Base-by-base conservation (phyloP, 2,329 filamentous ascomycete species). In the Biscogniauxia marginata region DNA sequence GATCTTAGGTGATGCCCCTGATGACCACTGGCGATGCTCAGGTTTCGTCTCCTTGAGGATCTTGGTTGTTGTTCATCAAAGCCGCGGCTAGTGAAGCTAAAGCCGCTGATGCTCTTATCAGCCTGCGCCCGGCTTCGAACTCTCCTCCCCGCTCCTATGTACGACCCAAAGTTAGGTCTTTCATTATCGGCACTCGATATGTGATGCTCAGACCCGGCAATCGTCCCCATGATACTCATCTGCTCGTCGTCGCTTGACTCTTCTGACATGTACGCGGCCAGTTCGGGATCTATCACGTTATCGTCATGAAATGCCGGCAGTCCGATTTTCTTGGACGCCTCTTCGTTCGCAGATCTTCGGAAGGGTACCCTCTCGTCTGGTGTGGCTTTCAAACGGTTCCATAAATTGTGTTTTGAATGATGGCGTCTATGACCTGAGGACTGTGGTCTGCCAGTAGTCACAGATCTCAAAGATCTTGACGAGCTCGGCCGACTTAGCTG, bases 271-370 rank as follows among this genome's bases (percentile, higher is more conserved):
- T 96, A 99, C 30, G 91, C 90, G 4, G 93, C 93, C 53, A 99
- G 78, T 67, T 99, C 95, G 1, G 95, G 95, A 70, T 99, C 95
- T 64, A 99, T 98, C 64, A 99, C 96, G 69, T 95, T 98, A 76
- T 99, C 95, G 68, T 95, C 92, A 71, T 99, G 95, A 65, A 99
- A 98, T n/a, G 92, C 92, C 16, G 93, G 88, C 34, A 96, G 81
- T 45, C 86, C 85, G 7, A 84, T 77, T 61, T 86, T 88, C 60
- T 82, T 85, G 3, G 80, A 77, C 49, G 81, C 75, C 56, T 92
- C 88, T 52, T 96, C 85, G 8, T 78, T 85, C 18, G 81, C 77
- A 9, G 86, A 81, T 56, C 88, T 89, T 53, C 92, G 91, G 63
- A 98, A 98, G 0, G 95, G 95, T 0, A 91, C 93, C 55, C 90